Base-by-base conservation (phyloP, 177 flowering plant genomes). In the Vitis hybrid region DNA sequence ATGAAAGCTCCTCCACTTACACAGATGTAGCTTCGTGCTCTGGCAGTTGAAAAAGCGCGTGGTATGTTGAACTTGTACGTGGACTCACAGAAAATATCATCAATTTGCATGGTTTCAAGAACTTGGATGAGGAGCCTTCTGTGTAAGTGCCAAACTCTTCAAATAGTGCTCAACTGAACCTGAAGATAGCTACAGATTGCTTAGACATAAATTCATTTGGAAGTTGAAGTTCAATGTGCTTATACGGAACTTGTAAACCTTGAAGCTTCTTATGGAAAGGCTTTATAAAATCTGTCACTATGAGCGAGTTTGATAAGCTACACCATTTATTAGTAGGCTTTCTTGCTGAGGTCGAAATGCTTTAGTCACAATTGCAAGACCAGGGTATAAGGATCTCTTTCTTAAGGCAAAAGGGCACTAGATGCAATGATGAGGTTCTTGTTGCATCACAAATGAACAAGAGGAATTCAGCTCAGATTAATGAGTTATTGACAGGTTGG, bases 381-480 rank as follows among this genome's bases (percentile, higher is more conserved):
- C 86, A 87, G 66, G 98, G 93, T 80, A 70, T 81, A 59, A 98
- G 93, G 78, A 85, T 96, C 30, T 96, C 99, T 57, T 93, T 96
- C 79, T 82, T 96, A 70, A 89, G 99, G 68, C 94, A 93, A 74
- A 97, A 96, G 79, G 92, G 92, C 65, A 96, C 98, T 11, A 84
- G 92, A 74, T 89, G 92, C 79, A 92, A 97, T 51, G 89, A 88
- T 80, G 98, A 96, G 69, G 87, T 77, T 80, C 86, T 95, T 74
- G 79, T 72, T 70, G 85, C 91, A 65, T 82, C 93, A 23, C 94
- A 86, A 75, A 84, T 74, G 75, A 83, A 72, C 75, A 87, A 79
- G 65, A 85, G 66, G 72, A 81, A 64, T 75, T 82, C 87, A 56
- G 83, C 81, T 66, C 91, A 86, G 72, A 72, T 85, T 63, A 74